These are phyloP conservation scores for Halophytophthora batemanensis DNA, from an alignment of 352 stramenopile species.

Conservation along the genomic window DNA sequence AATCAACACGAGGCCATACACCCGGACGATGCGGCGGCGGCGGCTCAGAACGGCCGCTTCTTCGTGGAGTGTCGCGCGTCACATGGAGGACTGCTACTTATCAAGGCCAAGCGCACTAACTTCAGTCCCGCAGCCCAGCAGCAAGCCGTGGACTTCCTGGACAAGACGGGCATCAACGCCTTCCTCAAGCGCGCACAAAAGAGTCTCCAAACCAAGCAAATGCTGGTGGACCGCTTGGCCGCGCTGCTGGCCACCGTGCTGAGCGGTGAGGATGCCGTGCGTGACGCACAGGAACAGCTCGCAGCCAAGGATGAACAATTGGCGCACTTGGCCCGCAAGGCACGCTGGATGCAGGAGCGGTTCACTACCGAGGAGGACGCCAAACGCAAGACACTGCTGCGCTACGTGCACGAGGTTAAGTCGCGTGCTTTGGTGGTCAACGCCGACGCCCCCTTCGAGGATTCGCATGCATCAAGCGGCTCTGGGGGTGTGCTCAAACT, in stretches of 20 bases:
- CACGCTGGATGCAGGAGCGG: slow-evolving; percentile 74
- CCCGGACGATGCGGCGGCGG: slow-evolving; percentile 59
- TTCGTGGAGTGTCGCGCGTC: slow-evolving; percentile 83
- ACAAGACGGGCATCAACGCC: slow-evolving; percentile 86
- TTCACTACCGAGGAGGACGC: slow-evolving; percentile 92
- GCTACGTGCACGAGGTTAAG: slow-evolving; percentile 95
- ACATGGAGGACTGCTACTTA: slow-evolving; percentile 83
- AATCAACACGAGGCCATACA: slow-evolving; percentile 34
- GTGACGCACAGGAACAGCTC: slow-evolving; percentile 49
- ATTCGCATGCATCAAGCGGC: slow-evolving; percentile 2
- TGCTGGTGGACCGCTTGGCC: slow-evolving; percentile 89
- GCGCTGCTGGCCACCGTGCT: slow-evolving; percentile 74
- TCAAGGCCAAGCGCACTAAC: slow-evolving; percentile 92
- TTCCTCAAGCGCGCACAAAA: slow-evolving; percentile 94
- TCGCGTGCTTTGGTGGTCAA: slow-evolving; percentile 34
- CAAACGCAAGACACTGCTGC: slow-evolving; percentile 93
- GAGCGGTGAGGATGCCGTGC: slow-evolving; percentile 66
- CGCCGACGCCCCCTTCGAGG: slow-evolving; percentile 3
- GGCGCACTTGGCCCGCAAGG: slow-evolving; percentile 70
- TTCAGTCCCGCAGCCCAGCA: slow-evolving; percentile 47
- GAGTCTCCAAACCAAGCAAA: slow-evolving; percentile 90
- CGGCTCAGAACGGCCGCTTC: slow-evolving; percentile 69
- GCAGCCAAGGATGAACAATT: slow-evolving; percentile 76
- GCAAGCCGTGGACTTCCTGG: slow-evolving; percentile 85
- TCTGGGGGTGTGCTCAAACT: slow-evolving; percentile 59